A percentile compares a stretch with the other conserved stretches of the same genome.
phyloP scores from a whole-genome alignment of 2,329 filamentous ascomycete species.

The Paecilomyces variotii region DNA sequence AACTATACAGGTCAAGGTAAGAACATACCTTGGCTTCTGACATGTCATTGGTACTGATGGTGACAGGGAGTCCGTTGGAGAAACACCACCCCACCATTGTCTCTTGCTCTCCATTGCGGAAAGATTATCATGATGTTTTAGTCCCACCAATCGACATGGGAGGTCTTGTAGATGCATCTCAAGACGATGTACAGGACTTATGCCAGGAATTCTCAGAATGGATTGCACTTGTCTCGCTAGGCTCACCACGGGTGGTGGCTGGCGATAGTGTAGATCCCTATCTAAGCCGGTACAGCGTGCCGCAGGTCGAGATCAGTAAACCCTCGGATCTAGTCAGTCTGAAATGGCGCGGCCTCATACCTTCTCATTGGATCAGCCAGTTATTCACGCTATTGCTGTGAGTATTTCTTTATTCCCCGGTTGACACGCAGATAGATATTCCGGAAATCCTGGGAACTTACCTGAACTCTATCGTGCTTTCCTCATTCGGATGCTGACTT shows the following conservation, averaged over 20 bases:
- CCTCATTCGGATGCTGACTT: conserved; percentile 7
- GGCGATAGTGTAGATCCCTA: conserved; percentile 36
- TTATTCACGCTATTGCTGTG: conserved; percentile 30
- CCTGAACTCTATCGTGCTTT: neutral
- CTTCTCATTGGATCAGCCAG: conserved; percentile 30
- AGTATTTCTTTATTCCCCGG: conserved; percentile 11
- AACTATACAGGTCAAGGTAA: conserved; percentile 36
- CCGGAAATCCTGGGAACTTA: neutral
- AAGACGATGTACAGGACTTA: conserved; percentile 52
- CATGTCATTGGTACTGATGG: neutral
- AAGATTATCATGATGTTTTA: conserved; percentile 17
- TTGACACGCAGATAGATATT: neutral
- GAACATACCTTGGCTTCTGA: conserved; percentile 4
- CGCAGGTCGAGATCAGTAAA: conserved; percentile 18
- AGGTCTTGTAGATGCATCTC: conserved; percentile 20
- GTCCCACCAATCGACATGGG: conserved; percentile 24
- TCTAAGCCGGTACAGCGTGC: conserved; percentile 35
- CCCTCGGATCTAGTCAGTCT: conserved; percentile 25
- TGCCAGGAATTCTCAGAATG: conserved; percentile 54
- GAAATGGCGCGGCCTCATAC: conserved; percentile 37
- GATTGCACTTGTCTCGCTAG: conserved; percentile 49
- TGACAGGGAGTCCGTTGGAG: conserved; percentile 25
- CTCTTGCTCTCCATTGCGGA: conserved; percentile 17
- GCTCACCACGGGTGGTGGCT: conserved; percentile 29
- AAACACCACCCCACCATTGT: conserved; percentile 31